These are phyloP conservation scores for Tolypocladium tropicale DNA, from an alignment of 2,329 filamentous ascomycete genomes.

Conservation along the genomic window DNA sequence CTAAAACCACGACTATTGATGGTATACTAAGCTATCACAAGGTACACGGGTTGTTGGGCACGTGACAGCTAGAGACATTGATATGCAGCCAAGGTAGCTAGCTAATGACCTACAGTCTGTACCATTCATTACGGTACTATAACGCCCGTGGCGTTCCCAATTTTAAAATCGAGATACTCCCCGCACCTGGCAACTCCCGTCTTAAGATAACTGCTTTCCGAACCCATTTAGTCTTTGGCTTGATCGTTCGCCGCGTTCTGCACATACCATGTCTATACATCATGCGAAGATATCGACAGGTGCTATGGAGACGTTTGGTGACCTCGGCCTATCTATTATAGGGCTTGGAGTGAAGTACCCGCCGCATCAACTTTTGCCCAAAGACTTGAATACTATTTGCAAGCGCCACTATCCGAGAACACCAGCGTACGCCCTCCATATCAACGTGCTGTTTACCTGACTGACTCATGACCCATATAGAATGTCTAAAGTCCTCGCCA, in stretches of 20 bases:
- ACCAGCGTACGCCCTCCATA: background rate
- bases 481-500: background rate
- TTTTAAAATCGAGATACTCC: background rate
- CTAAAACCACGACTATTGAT: too few species aligned
- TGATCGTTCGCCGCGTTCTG: background rate
- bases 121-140: background rate
- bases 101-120: background rate
- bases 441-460: background rate
- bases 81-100: too few species aligned
- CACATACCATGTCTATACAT: background rate
- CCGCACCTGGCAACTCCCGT: background rate
- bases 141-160: background rate
- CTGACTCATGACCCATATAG: background rate
- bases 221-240: background rate
- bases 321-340: background rate
- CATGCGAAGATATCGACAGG: background rate
- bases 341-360: background rate
- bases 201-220: background rate
- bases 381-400: background rate
- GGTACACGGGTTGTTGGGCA: background rate
- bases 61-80: background rate
- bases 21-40: background rate
- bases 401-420: background rate
- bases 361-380: background rate
- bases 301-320: background rate